phyloP scores from a whole-genome alignment of 768 basidiomycete species.

The Suillus americanus region DNA sequence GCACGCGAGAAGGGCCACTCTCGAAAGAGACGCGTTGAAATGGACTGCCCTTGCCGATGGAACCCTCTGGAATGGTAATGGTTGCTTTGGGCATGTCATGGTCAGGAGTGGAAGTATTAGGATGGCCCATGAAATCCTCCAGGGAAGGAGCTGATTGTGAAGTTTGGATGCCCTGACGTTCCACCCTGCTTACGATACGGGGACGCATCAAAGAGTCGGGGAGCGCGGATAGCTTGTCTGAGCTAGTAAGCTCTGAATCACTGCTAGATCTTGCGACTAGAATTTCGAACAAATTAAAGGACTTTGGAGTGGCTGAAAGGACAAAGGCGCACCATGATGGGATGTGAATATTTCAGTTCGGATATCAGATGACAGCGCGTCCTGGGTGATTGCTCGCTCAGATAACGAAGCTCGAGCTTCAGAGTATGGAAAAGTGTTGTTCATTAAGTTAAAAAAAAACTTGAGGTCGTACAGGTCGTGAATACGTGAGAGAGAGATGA shows the following conservation, averaged over 20 bases:
- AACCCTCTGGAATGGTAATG: conserved; percentile 34
- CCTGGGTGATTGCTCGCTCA: conserved; percentile 8
- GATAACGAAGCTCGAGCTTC: conserved; percentile 10
- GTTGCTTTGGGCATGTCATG: conserved; percentile 17
- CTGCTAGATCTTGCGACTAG: conserved; percentile 1
- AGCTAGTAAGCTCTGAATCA: conserved; percentile 35
- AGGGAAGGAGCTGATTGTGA: conserved; percentile 44
- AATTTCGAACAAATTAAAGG: neutral
- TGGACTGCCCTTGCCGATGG: conserved; percentile 43
- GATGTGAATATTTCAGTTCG: neutral
- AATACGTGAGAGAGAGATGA: conserved; percentile 12
- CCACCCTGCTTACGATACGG: conserved; percentile 32
- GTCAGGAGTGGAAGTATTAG: conserved; percentile 17
- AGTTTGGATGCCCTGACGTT: conserved; percentile 38
- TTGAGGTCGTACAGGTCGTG: conserved; percentile 14
- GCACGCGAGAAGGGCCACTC: conserved; percentile 37
- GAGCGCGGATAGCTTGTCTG: conserved; percentile 46
- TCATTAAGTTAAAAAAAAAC: conserved; percentile 19
- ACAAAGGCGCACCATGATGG: conserved; percentile 14
- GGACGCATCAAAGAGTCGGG: conserved; percentile 35
- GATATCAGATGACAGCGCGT: neutral
- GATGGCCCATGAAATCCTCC: conserved; percentile 23
- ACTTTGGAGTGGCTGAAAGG: neutral
- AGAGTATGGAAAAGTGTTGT: conserved; percentile 11
- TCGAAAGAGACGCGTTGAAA: conserved; percentile 57